Conservation (phyloP, 2,329 filamentous ascomycete genomes). For the Fusarium denticulatum region DNA sequence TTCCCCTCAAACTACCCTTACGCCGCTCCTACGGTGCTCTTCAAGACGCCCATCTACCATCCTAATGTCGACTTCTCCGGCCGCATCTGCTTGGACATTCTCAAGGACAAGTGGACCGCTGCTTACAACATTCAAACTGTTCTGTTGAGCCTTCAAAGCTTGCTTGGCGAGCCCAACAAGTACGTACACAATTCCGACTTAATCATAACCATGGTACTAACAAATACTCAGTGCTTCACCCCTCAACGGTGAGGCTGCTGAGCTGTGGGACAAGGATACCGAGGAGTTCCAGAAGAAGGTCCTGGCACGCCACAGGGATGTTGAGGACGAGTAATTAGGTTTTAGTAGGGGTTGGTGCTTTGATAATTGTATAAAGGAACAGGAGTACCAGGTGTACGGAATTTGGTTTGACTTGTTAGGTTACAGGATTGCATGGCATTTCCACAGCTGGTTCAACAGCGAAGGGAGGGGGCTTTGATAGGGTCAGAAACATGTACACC, state of each 20-base stretch:
- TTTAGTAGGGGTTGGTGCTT: slow-evolving; percentile 26
- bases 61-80: slow-evolving; percentile 98
- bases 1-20: slow-evolving; percentile 97
- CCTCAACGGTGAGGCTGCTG: slow-evolving; percentile 93
- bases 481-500: slow-evolving; percentile 40
- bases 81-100: slow-evolving; percentile 95
- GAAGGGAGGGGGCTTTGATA: slow-evolving; percentile 32
- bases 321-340: slow-evolving; percentile 67
- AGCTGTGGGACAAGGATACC: slow-evolving; percentile 91
- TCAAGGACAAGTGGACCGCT: slow-evolving; percentile 99
- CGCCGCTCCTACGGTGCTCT: slow-evolving; percentile 87
- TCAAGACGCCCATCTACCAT: slow-evolving; percentile 99
- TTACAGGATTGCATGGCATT: slow-evolving; percentile 49
- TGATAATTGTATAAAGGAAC: slow-evolving; percentile 49
- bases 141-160: slow-evolving; percentile 89
- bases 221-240: slow-evolving; percentile 74
- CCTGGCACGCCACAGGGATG: slow-evolving; percentile 68
- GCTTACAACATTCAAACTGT: slow-evolving; percentile 97
- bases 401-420: slow-evolving; percentile 46
- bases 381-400: slow-evolving; percentile 54
- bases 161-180: slow-evolving; percentile 98
- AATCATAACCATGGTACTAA: slow-evolving; percentile 16
- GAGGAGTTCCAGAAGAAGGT: slow-evolving; percentile 87
- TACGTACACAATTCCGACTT: slow-evolving; percentile 58
- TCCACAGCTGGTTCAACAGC: slow-evolving; percentile 33